Evolutionary conservation across 805 yeast genomes (phyloP).

Genomic region (Teunomyces barrocoloradensis): DNA sequence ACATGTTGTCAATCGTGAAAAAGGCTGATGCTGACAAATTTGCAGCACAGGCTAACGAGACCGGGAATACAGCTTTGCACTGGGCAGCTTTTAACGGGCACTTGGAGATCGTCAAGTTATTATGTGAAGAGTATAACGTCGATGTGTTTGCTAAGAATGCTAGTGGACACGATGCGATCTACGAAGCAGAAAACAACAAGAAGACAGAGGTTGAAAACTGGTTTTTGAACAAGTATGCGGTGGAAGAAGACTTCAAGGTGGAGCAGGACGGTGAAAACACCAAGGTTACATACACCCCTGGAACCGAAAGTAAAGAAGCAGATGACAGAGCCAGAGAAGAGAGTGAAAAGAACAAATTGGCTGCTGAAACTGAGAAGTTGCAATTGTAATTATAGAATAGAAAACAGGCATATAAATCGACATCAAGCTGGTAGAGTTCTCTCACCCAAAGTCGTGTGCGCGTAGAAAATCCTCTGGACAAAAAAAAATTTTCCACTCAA

Average conservation of each 20-base stretch:
- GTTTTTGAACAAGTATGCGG: conserved; percentile 68
- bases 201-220: conserved; percentile 76
- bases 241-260: conserved; percentile 52
- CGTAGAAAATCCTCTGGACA: conserved; percentile 1
- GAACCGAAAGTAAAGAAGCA: conserved; percentile 42
- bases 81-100: conserved; percentile 96
- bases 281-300: conserved; percentile 43
- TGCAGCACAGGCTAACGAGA: conserved; percentile 51
- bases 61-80: conserved; percentile 92
- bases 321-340: conserved; percentile 43
- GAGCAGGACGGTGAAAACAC: conserved; percentile 41
- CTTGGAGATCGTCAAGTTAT: conserved; percentile 59
- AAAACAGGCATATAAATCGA: neutral
- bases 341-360: conserved; percentile 25
- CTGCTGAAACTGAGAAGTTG: conserved; percentile 27
- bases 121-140: conserved; percentile 73
- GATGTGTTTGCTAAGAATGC: conserved; percentile 79
- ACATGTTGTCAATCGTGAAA: conserved; percentile 49
- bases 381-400: conserved; percentile 12
- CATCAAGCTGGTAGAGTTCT: neutral
- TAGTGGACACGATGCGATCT: conserved; percentile 79
- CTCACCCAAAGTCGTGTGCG: conserved; percentile 9
- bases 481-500: conserved; percentile 8
- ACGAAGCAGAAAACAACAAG: conserved; percentile 81
- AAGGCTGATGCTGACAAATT: conserved; percentile 40